Evolutionary conservation across 2,329 filamentous ascomycete genomes (phyloP).

Genomic region (Diaporthe helianthi): DNA sequence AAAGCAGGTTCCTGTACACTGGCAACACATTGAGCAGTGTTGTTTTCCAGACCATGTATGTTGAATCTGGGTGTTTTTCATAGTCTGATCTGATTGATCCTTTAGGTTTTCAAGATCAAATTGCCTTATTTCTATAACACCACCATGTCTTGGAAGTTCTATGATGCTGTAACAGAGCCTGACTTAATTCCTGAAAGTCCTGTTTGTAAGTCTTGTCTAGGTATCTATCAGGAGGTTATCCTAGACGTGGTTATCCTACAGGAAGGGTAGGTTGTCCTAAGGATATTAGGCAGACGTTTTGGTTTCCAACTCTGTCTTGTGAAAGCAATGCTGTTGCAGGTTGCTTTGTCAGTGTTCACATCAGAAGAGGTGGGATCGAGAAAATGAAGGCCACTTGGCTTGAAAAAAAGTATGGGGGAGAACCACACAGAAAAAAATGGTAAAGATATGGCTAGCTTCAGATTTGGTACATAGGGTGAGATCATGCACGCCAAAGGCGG

Average conservation of each 20-base stretch:
- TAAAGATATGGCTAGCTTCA: constrained; percentile 57
- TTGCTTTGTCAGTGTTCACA: not conserved
- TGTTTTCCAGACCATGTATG: not conserved
- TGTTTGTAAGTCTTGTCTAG: no score
- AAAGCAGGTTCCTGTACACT: not conserved
- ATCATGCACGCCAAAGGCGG: constrained; percentile 64
- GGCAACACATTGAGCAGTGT: not conserved
- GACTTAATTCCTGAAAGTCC: no score
- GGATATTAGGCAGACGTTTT: no score
- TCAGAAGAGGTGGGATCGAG: not conserved
- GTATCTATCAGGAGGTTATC: no score
- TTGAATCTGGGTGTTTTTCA: not conserved
- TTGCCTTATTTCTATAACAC: no score
- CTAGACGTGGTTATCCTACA: no score
- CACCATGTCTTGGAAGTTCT: no score
- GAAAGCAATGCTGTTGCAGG: not conserved
- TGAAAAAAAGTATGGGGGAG: not conserved
- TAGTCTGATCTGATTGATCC: not conserved
- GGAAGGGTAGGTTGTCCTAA: no score
- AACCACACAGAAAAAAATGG: constrained; percentile 8
- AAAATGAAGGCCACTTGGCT: not conserved
- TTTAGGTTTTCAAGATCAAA: not conserved
- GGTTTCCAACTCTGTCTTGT: not conserved
- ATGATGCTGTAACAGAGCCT: no score
- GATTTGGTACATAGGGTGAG: constrained; percentile 60